These are phyloP conservation scores for Galerina sulciceps DNA, from an alignment of 768 basidiomycete species.

Conservation along the genomic window DNA sequence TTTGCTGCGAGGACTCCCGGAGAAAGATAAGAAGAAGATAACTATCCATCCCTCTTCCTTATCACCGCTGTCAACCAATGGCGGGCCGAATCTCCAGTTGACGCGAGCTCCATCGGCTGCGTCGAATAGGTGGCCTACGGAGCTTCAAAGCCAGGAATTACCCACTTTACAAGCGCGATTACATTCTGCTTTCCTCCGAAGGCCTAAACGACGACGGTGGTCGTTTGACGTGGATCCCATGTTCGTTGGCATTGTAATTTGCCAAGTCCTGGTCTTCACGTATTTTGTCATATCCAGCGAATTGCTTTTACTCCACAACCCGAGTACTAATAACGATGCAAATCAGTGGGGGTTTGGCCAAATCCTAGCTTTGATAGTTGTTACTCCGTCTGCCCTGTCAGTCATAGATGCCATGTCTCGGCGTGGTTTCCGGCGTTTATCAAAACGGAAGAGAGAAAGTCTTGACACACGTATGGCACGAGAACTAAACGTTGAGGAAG, in stretches of 20 bases:
- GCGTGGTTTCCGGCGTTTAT: conserved; percentile 9
- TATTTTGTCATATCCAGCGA: conserved; percentile 47
- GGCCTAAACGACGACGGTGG: conserved; percentile 37
- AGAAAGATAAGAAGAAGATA: neutral
- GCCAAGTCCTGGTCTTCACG: conserved; percentile 38
- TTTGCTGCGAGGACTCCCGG: neutral
- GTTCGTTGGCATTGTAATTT: conserved; percentile 42
- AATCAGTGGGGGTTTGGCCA: conserved; percentile 45
- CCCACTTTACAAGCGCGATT: conserved; percentile 3
- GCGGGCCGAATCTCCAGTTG: neutral
- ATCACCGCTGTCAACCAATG: conserved; percentile 3
- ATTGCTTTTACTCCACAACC: conserved; percentile 35
- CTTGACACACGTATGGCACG: neutral
- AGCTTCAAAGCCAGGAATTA: neutral
- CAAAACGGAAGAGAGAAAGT: neutral
- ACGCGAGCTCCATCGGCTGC: neutral
- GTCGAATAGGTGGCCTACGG: neutral
- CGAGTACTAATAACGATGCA: conserved; percentile 23
- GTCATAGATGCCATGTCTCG: conserved; percentile 5
- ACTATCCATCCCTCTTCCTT: neutral
- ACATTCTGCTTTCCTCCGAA: conserved; percentile 5
- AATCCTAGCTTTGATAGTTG: conserved; percentile 44
- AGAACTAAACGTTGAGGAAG: neutral
- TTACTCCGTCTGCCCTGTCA: conserved; percentile 32
- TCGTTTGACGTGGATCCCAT: conserved; percentile 40